Base-by-base conservation (phyloP, 345 rosid genomes). In the Eucalyptus sp. region DNA sequence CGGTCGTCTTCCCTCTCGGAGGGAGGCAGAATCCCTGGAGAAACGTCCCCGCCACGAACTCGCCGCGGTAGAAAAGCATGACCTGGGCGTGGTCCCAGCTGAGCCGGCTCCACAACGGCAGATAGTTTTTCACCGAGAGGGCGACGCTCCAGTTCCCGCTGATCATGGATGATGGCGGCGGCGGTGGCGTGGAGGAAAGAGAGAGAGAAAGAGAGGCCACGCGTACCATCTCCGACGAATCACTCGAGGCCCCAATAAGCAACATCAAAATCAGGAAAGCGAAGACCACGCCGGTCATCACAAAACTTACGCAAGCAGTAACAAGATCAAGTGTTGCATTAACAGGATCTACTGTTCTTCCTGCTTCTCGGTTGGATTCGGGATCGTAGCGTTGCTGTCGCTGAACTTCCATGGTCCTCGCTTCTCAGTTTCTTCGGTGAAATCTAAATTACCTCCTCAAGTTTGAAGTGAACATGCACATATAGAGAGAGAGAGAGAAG, bases 251-350 rank as follows among this genome's bases (percentile, higher is more conserved):
- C 31, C 4, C 8, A 13, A 5, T 5, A 27, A 27, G 31, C 6
- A 27, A 27, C 29, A 27, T 1, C 0, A 60, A 60, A 60, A 27
- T 5, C 68, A 27, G 0, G 7, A 60, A 4, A 31, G 68, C 68
- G 4, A 60, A 3, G 13, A 1, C 16, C 68, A 12, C 4, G n/a
- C n/a, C 3, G 66, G 7, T 60, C 66, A 25, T 9, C 66, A 11
- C 6, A 5, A 25, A 27, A 25, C 2, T 0, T 60, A 60, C 14
- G 31, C 15, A 60, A 27, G 2, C 16, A 13, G 0, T 11, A 60
- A 6, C 16, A 1, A 15, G 16, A 60, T 27, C 2, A 41, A 41
- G 5, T 41, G 41, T 41, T 41, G 41, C 41, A 41, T 4, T 11
- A 60, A 6, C 16, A 1, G 15, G 16, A 60, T 27, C 2, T 5